A percentile compares a stretch with the other conserved stretches of the same genome.
These are phyloP conservation scores for Cairneyella variabilis DNA, from an alignment of 495 filamentous ascomycete species.

Conservation along the genomic window DNA sequence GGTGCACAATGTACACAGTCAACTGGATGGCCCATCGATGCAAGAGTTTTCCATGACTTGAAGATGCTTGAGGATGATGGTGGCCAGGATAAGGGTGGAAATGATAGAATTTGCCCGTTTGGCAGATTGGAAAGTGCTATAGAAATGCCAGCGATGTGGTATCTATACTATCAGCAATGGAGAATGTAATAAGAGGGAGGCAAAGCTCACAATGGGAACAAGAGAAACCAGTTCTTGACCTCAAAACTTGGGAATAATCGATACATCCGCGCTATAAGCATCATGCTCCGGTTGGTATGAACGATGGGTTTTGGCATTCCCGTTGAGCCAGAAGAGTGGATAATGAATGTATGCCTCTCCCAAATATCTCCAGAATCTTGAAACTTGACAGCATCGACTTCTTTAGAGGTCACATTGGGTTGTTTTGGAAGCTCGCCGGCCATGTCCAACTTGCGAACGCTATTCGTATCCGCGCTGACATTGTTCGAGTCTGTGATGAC, in stretches of 20 bases:
- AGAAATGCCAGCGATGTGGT: constrained; percentile 28
- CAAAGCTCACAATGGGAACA: constrained; percentile 24
- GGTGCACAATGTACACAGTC: constrained; percentile 25
- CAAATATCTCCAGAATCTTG: constrained; percentile 25
- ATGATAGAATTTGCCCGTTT: constrained; percentile 26
- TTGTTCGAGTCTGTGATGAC: constrained; percentile 25
- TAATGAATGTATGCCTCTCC: constrained; percentile 27
- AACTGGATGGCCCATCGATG: constrained; percentile 20
- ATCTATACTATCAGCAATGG: constrained; percentile 12
- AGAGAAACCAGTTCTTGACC: constrained; percentile 27
- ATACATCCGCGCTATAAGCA: constrained; percentile 29
- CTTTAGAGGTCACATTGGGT: background rate
- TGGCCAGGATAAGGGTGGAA: constrained; percentile 22
- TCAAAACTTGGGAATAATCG: constrained; percentile 24
- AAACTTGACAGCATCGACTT: constrained; percentile 23
- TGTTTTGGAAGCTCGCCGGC: constrained; percentile 9
- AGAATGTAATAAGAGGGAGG: background rate
- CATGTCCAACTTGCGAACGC: constrained; percentile 19
- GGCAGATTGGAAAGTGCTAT: constrained; percentile 25
- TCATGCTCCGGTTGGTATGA: constrained; percentile 29
- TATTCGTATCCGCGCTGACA: constrained; percentile 11
- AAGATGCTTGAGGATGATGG: constrained; percentile 21
- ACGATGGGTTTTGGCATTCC: constrained; percentile 28
- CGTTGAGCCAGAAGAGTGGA: constrained; percentile 28
- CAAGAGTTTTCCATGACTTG: constrained; percentile 20